Conservation (phyloP, 2,329 filamentous ascomycete genomes). For the Epichloe typhina region DNA sequence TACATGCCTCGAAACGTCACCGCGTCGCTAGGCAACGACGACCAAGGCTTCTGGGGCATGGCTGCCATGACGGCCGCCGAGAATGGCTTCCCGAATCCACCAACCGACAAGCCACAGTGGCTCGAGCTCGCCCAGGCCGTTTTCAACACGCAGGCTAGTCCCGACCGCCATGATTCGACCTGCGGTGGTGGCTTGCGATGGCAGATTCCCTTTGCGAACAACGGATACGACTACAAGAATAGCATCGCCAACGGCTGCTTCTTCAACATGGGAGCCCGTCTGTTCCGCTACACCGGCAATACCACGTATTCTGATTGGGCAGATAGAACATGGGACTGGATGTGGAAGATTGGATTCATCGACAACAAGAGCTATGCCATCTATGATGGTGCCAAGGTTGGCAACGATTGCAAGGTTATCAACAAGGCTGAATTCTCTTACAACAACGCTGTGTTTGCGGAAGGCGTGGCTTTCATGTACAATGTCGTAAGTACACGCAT, state of each 20-base stretch:
- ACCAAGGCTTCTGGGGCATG: conserved; percentile 56
- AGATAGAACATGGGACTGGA: conserved; percentile 50
- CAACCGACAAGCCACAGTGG: conserved; percentile 35
- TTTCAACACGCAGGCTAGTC: conserved; percentile 42
- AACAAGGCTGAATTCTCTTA: conserved; percentile 48
- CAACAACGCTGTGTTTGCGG: conserved; percentile 43
- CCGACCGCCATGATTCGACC: conserved; percentile 43
- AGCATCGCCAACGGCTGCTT: conserved; percentile 45
- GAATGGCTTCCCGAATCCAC: conserved; percentile 41
- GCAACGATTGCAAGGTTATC: conserved; percentile 39
- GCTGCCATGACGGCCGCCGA: conserved; percentile 48
- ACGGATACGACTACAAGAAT: conserved; percentile 66
- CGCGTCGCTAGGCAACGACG: conserved; percentile 45
- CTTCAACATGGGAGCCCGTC: conserved; percentile 53
- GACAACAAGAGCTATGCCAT: conserved; percentile 45
- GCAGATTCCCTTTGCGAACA: conserved; percentile 66
- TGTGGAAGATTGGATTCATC: conserved; percentile 41
- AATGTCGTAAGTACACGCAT: conserved; percentile 31
- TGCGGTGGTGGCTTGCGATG: conserved; percentile 54
- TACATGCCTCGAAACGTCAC: conserved; percentile 44
- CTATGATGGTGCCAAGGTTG: conserved; percentile 43
- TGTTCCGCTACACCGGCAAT: conserved; percentile 58
- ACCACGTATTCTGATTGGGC: conserved; percentile 52
- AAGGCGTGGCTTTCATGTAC: conserved; percentile 52
- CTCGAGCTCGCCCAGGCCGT: conserved; percentile 48